Evolutionary conservation across 768 basidiomycete species (phyloP), one percentile per base, ranked within the genome.

Genomic region (Termitomyces sp.): DNA sequence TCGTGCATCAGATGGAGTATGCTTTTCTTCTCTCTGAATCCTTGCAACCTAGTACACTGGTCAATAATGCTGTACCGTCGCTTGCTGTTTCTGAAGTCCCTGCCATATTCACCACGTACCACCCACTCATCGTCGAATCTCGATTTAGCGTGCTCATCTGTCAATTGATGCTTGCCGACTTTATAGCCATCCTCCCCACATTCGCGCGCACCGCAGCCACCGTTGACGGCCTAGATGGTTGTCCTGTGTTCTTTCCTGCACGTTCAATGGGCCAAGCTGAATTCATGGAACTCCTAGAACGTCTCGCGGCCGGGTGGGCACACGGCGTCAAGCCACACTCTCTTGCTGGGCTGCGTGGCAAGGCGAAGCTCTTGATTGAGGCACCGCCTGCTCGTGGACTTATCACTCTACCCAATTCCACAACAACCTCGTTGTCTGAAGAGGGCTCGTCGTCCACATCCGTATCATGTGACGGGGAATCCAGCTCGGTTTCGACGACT

Each of bases 231-330:
- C 79, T 94, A 40, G 93, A 94, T 68, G 92, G 93, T 0, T 93
- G 91, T 70, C 93, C 93, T 8, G 80, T 95, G 47, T 95, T 95
- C 71, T 75, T 92, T 0, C 90, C 91, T 9, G 90, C 93, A 14
- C 79, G 93, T 33, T 92, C 91, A 13, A 91, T 94, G 88, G 86
- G 88, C 0, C 93, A 95, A 66, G 91, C 91, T 10, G 92, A 95
- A 72, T 94, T 93, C 63, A 76, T 92, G 57, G 93, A 95, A 70
- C 79, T 91, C 8, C 76, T 94, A 56, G 92, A 94, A 64, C 82
- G 93, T 10, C 82, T 95, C 43, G 86, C 89, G 0, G 72, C 79
- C 9, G 87, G 90, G 0, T 95, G 93, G 93, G 79, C 71, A 57
- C 76, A 76, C 22, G 91, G 90, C 7, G 69, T 81, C 13, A 80